Evolutionary conservation across 345 rosid genomes (phyloP).

Genomic region (Aquilaria sinensis): DNA sequence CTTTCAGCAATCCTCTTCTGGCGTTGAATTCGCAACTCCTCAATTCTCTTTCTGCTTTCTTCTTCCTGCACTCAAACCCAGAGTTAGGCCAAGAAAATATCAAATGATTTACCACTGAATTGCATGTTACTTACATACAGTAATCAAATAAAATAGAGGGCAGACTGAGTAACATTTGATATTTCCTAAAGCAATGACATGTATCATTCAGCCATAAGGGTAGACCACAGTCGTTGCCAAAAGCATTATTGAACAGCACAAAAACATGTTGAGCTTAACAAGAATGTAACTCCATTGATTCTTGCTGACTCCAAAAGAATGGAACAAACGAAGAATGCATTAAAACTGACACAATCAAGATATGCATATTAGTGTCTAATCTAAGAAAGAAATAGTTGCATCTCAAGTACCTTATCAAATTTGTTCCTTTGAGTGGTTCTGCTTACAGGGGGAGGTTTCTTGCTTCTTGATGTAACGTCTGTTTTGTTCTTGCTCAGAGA

Average conservation of each 20-base stretch:
- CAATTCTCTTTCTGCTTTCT: constrained; percentile 71
- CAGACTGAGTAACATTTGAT: no score
- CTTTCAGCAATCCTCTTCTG: constrained; percentile 95
- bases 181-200: no score
- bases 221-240: no score
- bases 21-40: constrained; percentile 64
- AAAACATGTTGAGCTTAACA: no score
- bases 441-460: constrained; percentile 58
- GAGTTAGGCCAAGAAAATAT: no score
- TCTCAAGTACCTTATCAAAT: constrained; percentile 48
- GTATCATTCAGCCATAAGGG: no score
- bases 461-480: constrained; percentile 38
- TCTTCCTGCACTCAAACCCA: constrained; percentile 50
- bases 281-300: no score
- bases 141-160: no score
- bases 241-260: no score
- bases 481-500: constrained; percentile 37
- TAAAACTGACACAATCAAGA: no score
- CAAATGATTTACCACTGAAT: not conserved
- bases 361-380: constrained; percentile 3
- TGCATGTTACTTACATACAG: not conserved
- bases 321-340: no score
- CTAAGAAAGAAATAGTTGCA: not conserved
- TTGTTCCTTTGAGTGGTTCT: constrained; percentile 54
- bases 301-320: no score